These are phyloP conservation scores for Rhododendron griersonianum DNA, from an alignment of 148 eudicot species.

Conservation along the genomic window DNA sequence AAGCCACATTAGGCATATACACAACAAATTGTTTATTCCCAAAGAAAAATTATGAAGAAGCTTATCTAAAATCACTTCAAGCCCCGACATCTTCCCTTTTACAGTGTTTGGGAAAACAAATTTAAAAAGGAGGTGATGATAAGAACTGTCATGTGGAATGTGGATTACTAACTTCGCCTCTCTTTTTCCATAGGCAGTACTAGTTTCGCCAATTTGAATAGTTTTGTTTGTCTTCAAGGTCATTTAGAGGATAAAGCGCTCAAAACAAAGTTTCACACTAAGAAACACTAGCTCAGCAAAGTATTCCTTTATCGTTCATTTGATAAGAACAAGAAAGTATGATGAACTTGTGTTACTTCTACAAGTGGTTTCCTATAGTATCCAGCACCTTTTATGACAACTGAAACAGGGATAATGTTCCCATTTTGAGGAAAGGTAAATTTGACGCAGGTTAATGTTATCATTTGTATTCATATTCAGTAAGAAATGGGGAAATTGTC, in stretches of 20 bases:
- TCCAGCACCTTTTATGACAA: background rate
- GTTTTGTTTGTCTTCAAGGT: background rate
- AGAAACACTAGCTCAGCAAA: background rate
- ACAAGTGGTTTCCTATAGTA: background rate
- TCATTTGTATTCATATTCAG: background rate
- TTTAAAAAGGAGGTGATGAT: background rate
- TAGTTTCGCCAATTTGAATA: background rate
- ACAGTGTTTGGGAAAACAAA: background rate
- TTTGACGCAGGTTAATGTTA: background rate
- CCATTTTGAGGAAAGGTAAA: background rate
- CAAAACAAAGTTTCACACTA: background rate
- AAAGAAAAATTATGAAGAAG: background rate
- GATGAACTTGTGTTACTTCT: background rate
- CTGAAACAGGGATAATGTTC: background rate
- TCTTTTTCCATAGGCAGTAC: background rate
- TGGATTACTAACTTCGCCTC: background rate
- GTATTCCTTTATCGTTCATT: background rate
- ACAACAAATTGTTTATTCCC: background rate
- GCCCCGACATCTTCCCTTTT: background rate
- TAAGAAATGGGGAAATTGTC: background rate
- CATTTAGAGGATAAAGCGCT: background rate
- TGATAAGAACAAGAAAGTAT: background rate
- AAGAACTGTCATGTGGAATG: background rate
- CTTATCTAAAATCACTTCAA: background rate
- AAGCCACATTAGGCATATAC: background rate